These are phyloP conservation scores for Capsella bursapastoris DNA, from an alignment of 345 rosid species.

Conservation along the genomic window DNA sequence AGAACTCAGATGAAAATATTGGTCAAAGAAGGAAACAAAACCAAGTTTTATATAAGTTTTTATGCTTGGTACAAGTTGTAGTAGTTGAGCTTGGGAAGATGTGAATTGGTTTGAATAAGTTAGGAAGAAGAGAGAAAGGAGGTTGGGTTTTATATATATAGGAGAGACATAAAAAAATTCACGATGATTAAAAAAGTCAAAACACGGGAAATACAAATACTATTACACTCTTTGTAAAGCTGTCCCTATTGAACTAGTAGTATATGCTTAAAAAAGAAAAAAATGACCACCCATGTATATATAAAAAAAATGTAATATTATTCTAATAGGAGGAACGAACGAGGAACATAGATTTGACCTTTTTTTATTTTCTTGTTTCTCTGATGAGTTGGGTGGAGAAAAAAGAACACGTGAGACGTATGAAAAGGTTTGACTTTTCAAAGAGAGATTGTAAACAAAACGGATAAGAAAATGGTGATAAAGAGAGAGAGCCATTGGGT, in stretches of 20 bases:
- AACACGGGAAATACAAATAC: slow-evolving; percentile 52
- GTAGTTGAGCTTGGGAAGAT: slow-evolving; percentile 39
- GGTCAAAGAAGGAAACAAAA: slow-evolving; percentile 14
- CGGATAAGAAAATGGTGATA: slow-evolving; percentile 40
- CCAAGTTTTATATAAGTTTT: background rate
- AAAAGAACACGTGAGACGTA: slow-evolving; percentile 30
- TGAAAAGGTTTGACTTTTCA: slow-evolving; percentile 53
- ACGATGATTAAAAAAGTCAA: slow-evolving; percentile 55
- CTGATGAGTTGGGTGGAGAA: slow-evolving; percentile 27
- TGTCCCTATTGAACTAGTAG: background rate
- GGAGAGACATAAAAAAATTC: background rate
- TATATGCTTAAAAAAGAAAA: slow-evolving; percentile 16
- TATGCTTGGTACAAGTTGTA: slow-evolving; percentile 31
- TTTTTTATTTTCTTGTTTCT: background rate
- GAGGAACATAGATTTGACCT: slow-evolving; percentile 46
- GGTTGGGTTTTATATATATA: slow-evolving; percentile 42
- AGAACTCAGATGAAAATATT: slow-evolving; percentile 32
- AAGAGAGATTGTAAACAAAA: slow-evolving; percentile 17
- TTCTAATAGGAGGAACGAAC: slow-evolving; percentile 23
- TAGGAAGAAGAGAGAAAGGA: slow-evolving; percentile 25
- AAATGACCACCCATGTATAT: slow-evolving; percentile 3
- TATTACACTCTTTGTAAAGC: slow-evolving; percentile 16
- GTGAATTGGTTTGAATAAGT: slow-evolving; percentile 53
- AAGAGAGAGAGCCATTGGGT: slow-evolving; percentile 29
- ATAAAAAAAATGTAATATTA: slow-evolving; percentile 12